Evolutionary conservation across 139 green algal species (phyloP).

Genomic region (Nannochloris sp.): DNA sequence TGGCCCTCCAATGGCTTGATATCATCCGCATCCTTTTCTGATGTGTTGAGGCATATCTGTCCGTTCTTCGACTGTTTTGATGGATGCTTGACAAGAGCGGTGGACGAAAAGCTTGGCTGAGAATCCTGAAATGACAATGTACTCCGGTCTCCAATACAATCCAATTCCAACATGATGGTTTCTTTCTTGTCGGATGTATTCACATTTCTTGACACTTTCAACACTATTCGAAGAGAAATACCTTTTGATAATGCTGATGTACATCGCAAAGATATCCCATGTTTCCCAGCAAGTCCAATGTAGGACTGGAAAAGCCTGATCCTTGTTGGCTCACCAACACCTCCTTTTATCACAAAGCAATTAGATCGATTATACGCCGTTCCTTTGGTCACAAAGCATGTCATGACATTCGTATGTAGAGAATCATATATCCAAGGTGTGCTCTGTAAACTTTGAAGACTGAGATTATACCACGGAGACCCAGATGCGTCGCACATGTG

Average conservation of each 20-base stretch:
- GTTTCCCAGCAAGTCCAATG: neutral
- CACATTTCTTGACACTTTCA: neutral
- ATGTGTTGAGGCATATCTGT: no score
- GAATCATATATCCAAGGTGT: neutral
- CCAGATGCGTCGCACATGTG: neutral
- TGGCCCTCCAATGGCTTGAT: neutral
- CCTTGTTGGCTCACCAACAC: neutral
- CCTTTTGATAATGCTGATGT: neutral
- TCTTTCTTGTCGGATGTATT: neutral
- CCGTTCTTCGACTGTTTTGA: neutral
- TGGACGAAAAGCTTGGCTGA: conserved; percentile 4
- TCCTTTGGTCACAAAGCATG: neutral
- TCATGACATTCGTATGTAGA: neutral
- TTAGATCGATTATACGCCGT: neutral
- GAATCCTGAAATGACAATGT: neutral
- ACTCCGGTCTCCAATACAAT: neutral
- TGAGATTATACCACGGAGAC: conserved; percentile 18
- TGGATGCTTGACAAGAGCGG: neutral
- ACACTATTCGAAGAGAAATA: neutral
- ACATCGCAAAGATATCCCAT: neutral
- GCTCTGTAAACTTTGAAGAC: conserved; percentile 15
- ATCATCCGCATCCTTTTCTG: neutral
- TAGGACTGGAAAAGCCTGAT: neutral
- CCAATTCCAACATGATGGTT: neutral
- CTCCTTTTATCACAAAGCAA: neutral